A percentile compares a stretch with the other conserved stretches of the same genome.
Conservation (phyloP, 805 yeast genomes). For the Spathaspora passalidarum region DNA sequence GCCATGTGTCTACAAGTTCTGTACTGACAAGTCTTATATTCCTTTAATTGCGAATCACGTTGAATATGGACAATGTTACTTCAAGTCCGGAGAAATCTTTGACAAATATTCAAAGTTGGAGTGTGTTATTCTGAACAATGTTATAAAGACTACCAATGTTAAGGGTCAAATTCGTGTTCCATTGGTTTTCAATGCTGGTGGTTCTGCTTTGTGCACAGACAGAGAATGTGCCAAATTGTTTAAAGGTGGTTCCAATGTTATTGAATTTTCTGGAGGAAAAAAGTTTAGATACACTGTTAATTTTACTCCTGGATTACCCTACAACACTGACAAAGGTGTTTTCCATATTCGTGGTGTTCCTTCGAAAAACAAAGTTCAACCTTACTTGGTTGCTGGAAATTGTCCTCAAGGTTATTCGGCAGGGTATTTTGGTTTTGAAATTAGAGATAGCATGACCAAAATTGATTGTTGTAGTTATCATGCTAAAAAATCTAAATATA, state of each 20-base stretch:
- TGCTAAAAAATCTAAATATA: constrained; percentile 15
- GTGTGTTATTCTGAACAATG: neutral
- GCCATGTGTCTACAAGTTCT: neutral
- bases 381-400: constrained; percentile 10
- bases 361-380: neutral
- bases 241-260: constrained; percentile 4
- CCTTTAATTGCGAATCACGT: neutral
- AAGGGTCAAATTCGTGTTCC: neutral
- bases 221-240: neutral
- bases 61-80: neutral
- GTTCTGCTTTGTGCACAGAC: neutral
- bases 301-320: neutral
- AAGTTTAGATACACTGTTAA: neutral
- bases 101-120: neutral
- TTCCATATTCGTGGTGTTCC: neutral
- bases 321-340: neutral
- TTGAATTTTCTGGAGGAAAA: constrained; percentile 1
- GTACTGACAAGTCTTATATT: too few relatives aligned
- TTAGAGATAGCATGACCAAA: neutral
- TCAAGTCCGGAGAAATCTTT: neutral
- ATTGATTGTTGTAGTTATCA: constrained; percentile 15
- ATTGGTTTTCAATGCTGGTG: neutral
- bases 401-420: constrained; percentile 20
- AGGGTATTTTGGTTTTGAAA: constrained; percentile 19
- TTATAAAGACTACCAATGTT: neutral